These are phyloP conservation scores for Phyllosticta citriasiana DNA, from an alignment of 2,329 filamentous ascomycete genomes.

Conservation along the genomic window DNA sequence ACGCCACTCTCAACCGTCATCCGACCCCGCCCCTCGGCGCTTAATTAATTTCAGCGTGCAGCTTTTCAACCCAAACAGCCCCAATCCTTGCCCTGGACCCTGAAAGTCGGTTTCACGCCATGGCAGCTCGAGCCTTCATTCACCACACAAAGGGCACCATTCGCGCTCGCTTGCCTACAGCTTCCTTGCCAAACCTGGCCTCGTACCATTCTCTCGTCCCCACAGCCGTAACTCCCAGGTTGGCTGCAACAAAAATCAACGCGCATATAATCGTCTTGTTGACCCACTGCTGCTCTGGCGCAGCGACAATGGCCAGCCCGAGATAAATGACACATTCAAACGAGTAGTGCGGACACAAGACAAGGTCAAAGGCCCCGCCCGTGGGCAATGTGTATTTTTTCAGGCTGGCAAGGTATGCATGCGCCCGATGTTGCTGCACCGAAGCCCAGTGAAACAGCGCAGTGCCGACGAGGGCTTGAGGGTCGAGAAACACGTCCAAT, in stretches of 20 bases:
- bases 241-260: slow-evolving; percentile 62
- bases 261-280: slow-evolving; percentile 67
- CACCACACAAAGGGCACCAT: slow-evolving; percentile 61
- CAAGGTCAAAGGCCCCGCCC: slow-evolving; percentile 57
- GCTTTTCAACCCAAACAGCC: background rate
- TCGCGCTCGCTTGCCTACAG: slow-evolving; percentile 54
- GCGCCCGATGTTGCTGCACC: slow-evolving; percentile 57
- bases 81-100: background rate
- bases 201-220: slow-evolving; percentile 73
- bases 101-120: background rate
- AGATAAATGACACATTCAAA: slow-evolving; percentile 80
- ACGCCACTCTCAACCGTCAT: background rate
- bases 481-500: background rate
- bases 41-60: slow-evolving; percentile 8
- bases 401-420: slow-evolving; percentile 36
- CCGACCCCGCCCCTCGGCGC: slow-evolving; percentile 4
- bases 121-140: background rate
- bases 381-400: slow-evolving; percentile 63
- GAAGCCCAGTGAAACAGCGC: slow-evolving; percentile 61
- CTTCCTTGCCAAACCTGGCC: slow-evolving; percentile 59
- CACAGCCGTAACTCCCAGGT: slow-evolving; percentile 71
- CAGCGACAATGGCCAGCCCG: slow-evolving; percentile 62
- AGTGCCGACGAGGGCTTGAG: slow-evolving; percentile 22
- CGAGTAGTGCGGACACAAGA: slow-evolving; percentile 85
- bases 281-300: slow-evolving; percentile 53